A percentile compares a stretch with the other conserved stretches of the same genome.
These are phyloP conservation scores for Colletotrichum tabaci DNA, from an alignment of 2,329 filamentous ascomycete species.

Conservation along the genomic window DNA sequence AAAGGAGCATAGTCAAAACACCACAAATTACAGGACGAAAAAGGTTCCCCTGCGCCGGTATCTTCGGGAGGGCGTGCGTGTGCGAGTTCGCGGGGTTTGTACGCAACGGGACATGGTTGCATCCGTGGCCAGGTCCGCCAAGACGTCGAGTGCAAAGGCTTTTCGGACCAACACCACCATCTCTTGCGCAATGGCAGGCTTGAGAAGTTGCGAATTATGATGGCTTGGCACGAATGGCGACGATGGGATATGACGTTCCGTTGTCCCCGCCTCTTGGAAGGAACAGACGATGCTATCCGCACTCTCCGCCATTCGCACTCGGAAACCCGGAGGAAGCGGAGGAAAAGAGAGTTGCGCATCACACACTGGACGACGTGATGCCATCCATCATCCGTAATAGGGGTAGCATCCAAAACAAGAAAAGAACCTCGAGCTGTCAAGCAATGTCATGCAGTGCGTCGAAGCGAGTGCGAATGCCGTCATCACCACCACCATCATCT, in stretches of 20 bases:
- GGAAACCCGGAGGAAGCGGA: background rate
- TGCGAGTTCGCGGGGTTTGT: background rate
- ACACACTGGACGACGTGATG: background rate
- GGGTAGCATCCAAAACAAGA: background rate
- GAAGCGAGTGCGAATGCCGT: background rate
- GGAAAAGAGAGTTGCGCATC: background rate
- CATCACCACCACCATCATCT: background rate
- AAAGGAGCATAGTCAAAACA: background rate
- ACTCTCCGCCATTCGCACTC: background rate
- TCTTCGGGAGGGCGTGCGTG: background rate
- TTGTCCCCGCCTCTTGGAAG: background rate
- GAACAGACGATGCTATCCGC: constrained; percentile 9
- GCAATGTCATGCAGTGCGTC: background rate
- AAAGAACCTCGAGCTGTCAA: background rate
- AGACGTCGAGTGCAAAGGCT: constrained; percentile 2
- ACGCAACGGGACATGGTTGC: background rate
- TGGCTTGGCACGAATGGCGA: constrained; percentile 26
- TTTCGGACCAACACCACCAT: background rate
- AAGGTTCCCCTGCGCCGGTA: constrained; percentile 25
- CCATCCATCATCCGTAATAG: background rate
- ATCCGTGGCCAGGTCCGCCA: background rate
- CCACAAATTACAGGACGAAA: constrained; percentile 21
- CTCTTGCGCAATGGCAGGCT: constrained; percentile 3
- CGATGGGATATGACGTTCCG: background rate
- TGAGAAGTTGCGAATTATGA: constrained; percentile 1